Conservation (phyloP, 441 rosid species). For the Breynia disticha region DNA sequence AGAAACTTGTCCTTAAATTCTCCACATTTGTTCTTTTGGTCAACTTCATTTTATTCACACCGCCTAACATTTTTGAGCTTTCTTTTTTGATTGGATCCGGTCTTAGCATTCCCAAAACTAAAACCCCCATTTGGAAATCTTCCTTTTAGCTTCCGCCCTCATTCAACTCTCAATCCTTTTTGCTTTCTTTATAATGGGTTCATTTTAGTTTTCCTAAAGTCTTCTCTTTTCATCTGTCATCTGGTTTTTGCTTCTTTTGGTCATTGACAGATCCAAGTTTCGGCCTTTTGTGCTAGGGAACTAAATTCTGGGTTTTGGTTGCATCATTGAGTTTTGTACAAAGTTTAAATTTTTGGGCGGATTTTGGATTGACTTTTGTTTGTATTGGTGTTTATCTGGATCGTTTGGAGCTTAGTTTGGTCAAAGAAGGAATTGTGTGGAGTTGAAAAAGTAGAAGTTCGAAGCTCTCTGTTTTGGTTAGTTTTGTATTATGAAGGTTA, state of each 20-base stretch:
- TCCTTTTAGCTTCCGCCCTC: neutral
- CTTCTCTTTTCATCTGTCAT: conserved; percentile 9
- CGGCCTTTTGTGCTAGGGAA: conserved; percentile 15
- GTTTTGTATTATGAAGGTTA: conserved; percentile 9
- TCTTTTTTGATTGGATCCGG: neutral
- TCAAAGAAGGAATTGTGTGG: conserved; percentile 12
- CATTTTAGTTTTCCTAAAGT: conserved; percentile 2
- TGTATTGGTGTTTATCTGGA: conserved; percentile 5
- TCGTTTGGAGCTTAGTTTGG: conserved; percentile 2
- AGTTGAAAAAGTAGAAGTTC: conserved; percentile 10
- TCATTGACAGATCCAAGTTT: conserved; percentile 14
- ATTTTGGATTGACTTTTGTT: conserved; percentile 5
- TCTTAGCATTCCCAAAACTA: neutral
- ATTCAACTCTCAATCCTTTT: conserved; percentile 16
- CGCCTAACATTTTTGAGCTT: neutral
- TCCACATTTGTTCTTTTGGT: neutral
- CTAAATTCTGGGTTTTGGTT: conserved; percentile 26
- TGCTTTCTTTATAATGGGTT: conserved; percentile 11
- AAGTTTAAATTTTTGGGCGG: conserved; percentile 23
- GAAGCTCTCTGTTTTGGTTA: conserved; percentile 11
- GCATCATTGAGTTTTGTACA: conserved; percentile 14
- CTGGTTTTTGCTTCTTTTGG: conserved; percentile 13
- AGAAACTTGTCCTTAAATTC: too few species aligned
- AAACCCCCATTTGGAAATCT: neutral
- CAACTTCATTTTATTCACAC: neutral